Evolutionary conservation across 2,329 filamentous ascomycete genomes (phyloP).

Genomic region (Xylaria sp.): DNA sequence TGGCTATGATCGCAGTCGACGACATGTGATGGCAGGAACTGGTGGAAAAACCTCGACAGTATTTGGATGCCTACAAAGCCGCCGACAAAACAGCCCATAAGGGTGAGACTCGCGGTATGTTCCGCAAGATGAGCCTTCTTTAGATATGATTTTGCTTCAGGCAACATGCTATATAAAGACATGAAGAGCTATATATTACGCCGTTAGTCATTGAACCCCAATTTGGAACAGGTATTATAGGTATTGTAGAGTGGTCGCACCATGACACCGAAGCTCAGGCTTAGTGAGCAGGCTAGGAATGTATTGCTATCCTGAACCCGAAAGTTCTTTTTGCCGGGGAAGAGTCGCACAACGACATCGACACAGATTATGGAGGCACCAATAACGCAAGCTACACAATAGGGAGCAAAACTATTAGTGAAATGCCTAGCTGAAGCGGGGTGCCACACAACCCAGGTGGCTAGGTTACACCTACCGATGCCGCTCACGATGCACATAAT

Average conservation of each 20-base stretch:
- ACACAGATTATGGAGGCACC: slow-evolving; percentile 89
- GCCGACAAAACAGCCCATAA: slow-evolving; percentile 75
- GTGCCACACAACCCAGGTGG: slow-evolving; percentile 19
- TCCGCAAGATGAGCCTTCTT: slow-evolving; percentile 74
- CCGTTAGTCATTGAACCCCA: neutral
- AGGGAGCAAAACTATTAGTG: slow-evolving; percentile 34
- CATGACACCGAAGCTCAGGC: slow-evolving; percentile 96
- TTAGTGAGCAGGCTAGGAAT: slow-evolving; percentile 89
- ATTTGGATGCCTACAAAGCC: slow-evolving; percentile 82
- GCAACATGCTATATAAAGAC: slow-evolving; percentile 91
- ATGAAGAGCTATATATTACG: slow-evolving; percentile 78
- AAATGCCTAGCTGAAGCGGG: slow-evolving; percentile 5
- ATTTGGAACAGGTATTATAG: neutral
- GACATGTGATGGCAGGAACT: slow-evolving; percentile 79
- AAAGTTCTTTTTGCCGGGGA: slow-evolving; percentile 82
- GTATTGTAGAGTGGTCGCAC: slow-evolving; percentile 60
- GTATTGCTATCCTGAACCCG: slow-evolving; percentile 88
- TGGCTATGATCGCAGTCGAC: slow-evolving; percentile 84
- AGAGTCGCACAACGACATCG: slow-evolving; percentile 77
- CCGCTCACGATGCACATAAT: slow-evolving; percentile 90
- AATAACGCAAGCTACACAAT: slow-evolving; percentile 67
- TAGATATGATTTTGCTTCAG: slow-evolving; percentile 84
- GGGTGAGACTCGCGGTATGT: slow-evolving; percentile 72
- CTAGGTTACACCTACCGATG: slow-evolving; percentile 62
- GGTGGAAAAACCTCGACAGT: slow-evolving; percentile 77